Base-by-base conservation (phyloP, 352 stramenopile species). In the Globisporangium heterothallicum region DNA sequence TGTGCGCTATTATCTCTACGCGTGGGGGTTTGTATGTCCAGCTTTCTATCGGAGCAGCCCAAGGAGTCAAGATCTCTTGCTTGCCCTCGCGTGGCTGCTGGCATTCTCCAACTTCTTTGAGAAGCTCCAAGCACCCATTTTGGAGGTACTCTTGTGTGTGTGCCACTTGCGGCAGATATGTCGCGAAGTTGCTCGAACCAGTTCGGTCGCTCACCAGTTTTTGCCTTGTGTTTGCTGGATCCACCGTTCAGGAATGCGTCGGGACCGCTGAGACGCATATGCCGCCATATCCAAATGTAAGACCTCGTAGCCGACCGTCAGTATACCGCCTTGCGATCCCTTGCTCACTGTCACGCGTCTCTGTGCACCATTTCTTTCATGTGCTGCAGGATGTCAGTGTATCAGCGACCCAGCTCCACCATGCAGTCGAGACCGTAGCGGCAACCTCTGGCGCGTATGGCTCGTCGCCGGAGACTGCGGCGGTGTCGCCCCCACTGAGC, bases 11-110 rank as follows among this genome's bases (percentile, higher is more conserved):
- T 86, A 87, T 24, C 51, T 91, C 8, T 81, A 85, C 53, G 62
- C 84, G 10, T 87, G 77, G 77, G 74, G 77, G 2, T 91, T 88
- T 47, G 66, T 81, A 0, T 83, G 60, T 38, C 30, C 30, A 13
- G 13, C 53, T 0, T 82, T 91, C 45, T 91, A 82, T 41, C 27
- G 53, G 1, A 36, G 49, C 48, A 26, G 13, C 0, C 59, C 64
- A 12, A 59, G 62, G 1, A 72, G 70, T 41, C 51, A 68, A 42
- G 56, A 83, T 9, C 50, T 88, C n/a, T 41, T 85, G 42, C 61
- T 86, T 10, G 68, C 72, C 0, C 42, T 85, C 4, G 61, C 66
- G 43, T 88, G 72, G 78, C 44, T 85, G 1, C 26, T 86, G 0
- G 71, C 74, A 3, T 70, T 71, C 45, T 66, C 72, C 26, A 43